These are phyloP conservation scores for Phytopythium litorale DNA, from an alignment of 352 stramenopile genomes.

Conservation along the genomic window DNA sequence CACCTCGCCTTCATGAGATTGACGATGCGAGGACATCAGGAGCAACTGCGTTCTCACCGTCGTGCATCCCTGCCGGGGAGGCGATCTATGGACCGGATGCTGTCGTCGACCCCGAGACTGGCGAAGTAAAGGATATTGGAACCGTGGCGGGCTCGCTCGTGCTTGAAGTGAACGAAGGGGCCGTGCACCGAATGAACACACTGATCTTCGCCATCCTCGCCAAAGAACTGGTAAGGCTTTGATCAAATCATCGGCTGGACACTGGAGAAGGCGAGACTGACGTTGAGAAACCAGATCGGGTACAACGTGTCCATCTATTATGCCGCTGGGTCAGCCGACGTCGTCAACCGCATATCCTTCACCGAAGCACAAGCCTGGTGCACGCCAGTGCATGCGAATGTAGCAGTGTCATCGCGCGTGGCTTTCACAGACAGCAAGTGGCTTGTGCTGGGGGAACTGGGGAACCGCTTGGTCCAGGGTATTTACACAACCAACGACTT, in stretches of 20 bases:
- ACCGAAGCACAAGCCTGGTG: not conserved
- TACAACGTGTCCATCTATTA: constrained; percentile 22
- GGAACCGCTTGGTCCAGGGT: constrained; percentile 13
- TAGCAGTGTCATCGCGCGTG: not conserved
- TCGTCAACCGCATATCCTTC: not conserved
- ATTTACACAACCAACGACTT: constrained; percentile 23
- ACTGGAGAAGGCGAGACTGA: no score
- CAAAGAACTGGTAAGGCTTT: constrained; percentile 15
- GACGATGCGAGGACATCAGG: constrained; percentile 15
- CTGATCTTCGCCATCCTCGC: constrained; percentile 27
- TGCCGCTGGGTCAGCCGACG: not conserved
- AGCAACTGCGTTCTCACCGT: not conserved
- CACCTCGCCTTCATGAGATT: not conserved
- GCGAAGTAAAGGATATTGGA: constrained; percentile 14
- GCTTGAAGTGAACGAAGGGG: constrained; percentile 23
- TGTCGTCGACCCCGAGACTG: constrained; percentile 11
- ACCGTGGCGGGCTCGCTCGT: constrained; percentile 14
- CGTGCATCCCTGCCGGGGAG: constrained; percentile 11
- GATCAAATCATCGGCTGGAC: not conserved
- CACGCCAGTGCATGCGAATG: not conserved
- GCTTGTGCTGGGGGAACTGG: not conserved
- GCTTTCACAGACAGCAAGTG: no score
- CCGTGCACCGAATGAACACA: constrained; percentile 18
- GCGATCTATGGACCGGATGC: constrained; percentile 21
- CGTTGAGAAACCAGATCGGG: no score